These are phyloP conservation scores for Escallonia rubra DNA, from an alignment of 129 eudicot genomes.

Conservation along the genomic window DNA sequence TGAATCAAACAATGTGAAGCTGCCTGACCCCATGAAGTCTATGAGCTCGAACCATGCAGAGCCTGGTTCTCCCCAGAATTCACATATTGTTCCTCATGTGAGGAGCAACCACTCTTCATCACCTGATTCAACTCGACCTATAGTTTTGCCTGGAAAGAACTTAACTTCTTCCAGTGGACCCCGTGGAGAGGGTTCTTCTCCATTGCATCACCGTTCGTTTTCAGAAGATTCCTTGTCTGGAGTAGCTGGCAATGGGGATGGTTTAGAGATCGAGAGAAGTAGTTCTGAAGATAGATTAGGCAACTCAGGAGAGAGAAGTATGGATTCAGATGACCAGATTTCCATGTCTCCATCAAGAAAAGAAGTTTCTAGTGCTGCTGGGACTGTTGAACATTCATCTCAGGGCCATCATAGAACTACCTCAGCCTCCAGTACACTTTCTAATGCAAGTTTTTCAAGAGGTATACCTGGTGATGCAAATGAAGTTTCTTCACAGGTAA, in stretches of 20 bases:
- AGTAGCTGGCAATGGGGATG: slow-evolving; percentile 35
- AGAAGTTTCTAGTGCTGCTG: slow-evolving; percentile 24
- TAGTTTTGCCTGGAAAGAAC: slow-evolving; percentile 40
- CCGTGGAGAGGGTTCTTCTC: slow-evolving; percentile 40
- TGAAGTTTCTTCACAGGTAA: slow-evolving; percentile 36
- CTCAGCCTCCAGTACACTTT: slow-evolving; percentile 49
- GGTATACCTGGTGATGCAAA: slow-evolving; percentile 44
- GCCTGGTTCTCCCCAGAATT: slow-evolving; percentile 22
- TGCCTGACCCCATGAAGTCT: slow-evolving; percentile 77
- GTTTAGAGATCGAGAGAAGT: slow-evolving; percentile 23
- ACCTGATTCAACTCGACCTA: slow-evolving; percentile 39
- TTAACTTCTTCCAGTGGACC: slow-evolving; percentile 41
- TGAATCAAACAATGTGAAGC: slow-evolving; percentile 64
- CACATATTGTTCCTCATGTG: slow-evolving; percentile 8
- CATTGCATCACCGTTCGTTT: slow-evolving; percentile 56
- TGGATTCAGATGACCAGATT: slow-evolving; percentile 32
- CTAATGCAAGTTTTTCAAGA: slow-evolving; percentile 47
- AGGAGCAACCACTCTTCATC: slow-evolving; percentile 37
- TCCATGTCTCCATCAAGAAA: slow-evolving; percentile 27
- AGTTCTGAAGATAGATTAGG: slow-evolving; percentile 33
- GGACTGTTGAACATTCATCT: slow-evolving; percentile 32
- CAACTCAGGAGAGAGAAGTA: slow-evolving; percentile 38
- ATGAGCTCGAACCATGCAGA: slow-evolving; percentile 39
- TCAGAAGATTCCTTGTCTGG: slow-evolving; percentile 65
- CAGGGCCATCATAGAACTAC: slow-evolving; percentile 49